Conservation (phyloP, 768 basidiomycete species). For the Neoboletus magnificus region DNA sequence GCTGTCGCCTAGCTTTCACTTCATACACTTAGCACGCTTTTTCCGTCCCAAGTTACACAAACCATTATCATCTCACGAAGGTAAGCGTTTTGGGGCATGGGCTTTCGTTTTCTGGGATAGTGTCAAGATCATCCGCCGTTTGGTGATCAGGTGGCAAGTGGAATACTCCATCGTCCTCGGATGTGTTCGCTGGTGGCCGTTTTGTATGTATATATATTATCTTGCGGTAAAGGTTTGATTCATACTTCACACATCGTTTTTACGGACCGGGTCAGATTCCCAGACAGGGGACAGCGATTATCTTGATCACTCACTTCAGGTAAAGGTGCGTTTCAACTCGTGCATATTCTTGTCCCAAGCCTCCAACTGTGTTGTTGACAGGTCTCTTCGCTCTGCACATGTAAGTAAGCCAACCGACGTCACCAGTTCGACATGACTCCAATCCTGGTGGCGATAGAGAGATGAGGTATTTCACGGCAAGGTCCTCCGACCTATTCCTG, state of each 20-base stretch:
- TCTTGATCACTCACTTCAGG: neutral
- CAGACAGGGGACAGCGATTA: neutral
- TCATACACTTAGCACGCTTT: neutral
- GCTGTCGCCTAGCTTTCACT: neutral
- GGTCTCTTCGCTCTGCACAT: neutral
- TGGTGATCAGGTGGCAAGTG: neutral
- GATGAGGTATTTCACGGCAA: neutral
- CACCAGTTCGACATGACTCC: neutral
- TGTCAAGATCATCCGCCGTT: neutral
- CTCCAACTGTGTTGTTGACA: neutral
- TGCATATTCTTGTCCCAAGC: neutral
- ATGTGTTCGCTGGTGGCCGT: neutral
- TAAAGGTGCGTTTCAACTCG: too few species aligned
- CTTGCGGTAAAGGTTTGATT: neutral
- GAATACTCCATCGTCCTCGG: neutral
- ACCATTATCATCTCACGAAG: neutral
- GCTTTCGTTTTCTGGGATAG: neutral
- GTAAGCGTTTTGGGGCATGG: neutral
- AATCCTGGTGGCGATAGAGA: neutral
- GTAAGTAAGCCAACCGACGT: neutral
- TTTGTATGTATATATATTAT: too few species aligned
- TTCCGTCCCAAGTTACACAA: neutral
- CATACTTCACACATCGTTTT: neutral
- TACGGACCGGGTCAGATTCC: neutral
- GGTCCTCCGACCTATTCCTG: neutral